A percentile compares a stretch with the other conserved stretches of the same genome.
These are phyloP conservation scores for Saraca asoca DNA, from an alignment of 331 rosid genomes.

Conservation along the genomic window DNA sequence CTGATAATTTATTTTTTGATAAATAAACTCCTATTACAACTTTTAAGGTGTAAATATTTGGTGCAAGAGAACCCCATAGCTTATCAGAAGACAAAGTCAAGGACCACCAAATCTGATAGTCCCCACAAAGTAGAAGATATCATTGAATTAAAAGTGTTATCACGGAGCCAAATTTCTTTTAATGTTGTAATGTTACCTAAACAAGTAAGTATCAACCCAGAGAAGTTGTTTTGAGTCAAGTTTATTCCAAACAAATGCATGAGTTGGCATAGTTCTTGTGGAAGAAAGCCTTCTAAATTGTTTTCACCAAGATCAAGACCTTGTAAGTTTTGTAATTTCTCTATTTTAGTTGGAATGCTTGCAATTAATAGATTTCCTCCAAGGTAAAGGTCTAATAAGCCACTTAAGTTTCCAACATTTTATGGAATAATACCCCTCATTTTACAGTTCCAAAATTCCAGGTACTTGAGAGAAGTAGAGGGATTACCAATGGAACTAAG, in stretches of 20 bases:
- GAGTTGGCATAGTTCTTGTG: neutral
- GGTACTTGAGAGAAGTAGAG: no score
- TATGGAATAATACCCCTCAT: no score
- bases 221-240: neutral
- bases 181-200: neutral
- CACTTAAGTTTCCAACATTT: no score
- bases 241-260: neutral
- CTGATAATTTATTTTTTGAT: neutral
- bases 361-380: no score
- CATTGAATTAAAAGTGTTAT: conserved; percentile 13
- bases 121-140: conserved; percentile 26
- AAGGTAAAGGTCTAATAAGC: no score
- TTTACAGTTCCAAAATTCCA: no score
- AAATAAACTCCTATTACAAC: neutral
- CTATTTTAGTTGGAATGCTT: no score
- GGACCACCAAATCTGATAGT: neutral
- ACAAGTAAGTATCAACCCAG: conserved; percentile 8
- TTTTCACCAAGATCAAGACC: neutral
- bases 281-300: neutral
- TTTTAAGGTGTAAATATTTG: neutral
- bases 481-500: no score
- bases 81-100: conserved; percentile 29
- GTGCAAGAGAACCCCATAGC: conserved; percentile 20
- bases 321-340: neutral
- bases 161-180: neutral